A percentile compares a stretch with the other conserved stretches of the same genome.
phyloP scores from a whole-genome alignment of 352 stramenopile species.

The Globisporangium paroecandrum region DNA sequence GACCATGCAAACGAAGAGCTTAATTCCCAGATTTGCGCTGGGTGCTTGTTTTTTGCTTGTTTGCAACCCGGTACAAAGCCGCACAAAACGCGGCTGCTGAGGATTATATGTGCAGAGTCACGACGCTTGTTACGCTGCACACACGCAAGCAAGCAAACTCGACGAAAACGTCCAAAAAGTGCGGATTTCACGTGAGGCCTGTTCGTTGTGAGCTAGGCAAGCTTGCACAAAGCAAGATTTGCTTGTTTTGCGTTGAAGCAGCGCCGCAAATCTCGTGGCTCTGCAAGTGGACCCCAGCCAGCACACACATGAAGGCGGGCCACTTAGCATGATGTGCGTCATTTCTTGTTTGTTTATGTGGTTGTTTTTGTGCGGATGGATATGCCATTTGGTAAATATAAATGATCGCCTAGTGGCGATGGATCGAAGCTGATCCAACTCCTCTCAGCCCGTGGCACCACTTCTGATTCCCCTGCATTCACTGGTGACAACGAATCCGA shows the following conservation, averaged over 20 bases:
- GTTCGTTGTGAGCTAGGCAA: background rate
- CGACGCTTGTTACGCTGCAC: background rate
- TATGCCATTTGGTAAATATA: background rate
- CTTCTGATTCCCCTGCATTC: background rate
- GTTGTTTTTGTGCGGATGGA: background rate
- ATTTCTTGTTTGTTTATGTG: background rate
- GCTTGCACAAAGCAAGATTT: background rate
- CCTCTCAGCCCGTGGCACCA: background rate
- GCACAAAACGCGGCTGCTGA: background rate
- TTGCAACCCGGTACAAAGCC: background rate
- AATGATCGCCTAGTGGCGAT: background rate
- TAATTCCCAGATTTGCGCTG: background rate
- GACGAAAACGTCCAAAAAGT: conserved; percentile 7
- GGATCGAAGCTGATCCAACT: background rate
- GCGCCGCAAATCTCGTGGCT: background rate
- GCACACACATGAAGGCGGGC: background rate
- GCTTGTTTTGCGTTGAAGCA: background rate
- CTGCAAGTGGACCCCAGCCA: background rate
- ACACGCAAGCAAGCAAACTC: background rate
- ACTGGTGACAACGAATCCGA: background rate
- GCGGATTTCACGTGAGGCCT: background rate
- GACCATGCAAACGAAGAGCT: background rate
- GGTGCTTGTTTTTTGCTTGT: conserved; percentile 3
- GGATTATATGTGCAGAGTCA: background rate
- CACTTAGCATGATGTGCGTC: background rate